Evolutionary conservation across 1,284 basidiomycete species (phyloP).

Genomic region (Moesziomyces antarcticus): DNA sequence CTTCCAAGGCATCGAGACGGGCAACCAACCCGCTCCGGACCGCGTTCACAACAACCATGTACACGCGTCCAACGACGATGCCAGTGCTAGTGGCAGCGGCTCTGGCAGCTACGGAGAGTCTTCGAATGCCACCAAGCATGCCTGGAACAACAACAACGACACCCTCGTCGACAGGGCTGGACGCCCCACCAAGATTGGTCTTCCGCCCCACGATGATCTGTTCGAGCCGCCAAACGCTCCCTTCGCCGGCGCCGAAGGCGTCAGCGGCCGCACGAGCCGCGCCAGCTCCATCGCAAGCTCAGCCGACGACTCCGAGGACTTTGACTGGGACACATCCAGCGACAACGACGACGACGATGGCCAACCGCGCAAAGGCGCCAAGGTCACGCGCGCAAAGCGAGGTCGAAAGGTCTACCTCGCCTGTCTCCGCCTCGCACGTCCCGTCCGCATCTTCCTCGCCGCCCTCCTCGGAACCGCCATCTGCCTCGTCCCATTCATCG

Average conservation of each 20-base stretch:
- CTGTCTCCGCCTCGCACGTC: constrained; percentile 58
- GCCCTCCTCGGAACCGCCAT: constrained; percentile 60
- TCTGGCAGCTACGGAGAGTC: constrained; percentile 28
- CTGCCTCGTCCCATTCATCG: constrained; percentile 60
- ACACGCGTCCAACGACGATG: constrained; percentile 7
- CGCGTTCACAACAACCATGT: constrained; percentile 2
- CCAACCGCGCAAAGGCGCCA: constrained; percentile 25
- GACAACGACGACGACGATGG: constrained; percentile 47
- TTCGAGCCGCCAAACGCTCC: constrained; percentile 44
- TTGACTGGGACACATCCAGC: constrained; percentile 62
- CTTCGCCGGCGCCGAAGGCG: constrained; percentile 27
- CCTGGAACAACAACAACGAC: constrained; percentile 31
- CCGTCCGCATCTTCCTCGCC: constrained; percentile 57
- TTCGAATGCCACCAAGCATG: constrained; percentile 29
- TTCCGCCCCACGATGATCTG: constrained; percentile 16
- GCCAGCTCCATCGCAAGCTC: constrained; percentile 48
- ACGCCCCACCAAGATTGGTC: constrained; percentile 28
- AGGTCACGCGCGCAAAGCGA: constrained; percentile 48
- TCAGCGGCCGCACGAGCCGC: constrained; percentile 25
- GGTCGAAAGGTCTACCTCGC: constrained; percentile 57
- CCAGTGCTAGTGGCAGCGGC: constrained; percentile 33
- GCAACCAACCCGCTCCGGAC: constrained; percentile 30
- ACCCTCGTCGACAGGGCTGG: constrained; percentile 39
- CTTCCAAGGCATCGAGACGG: constrained; percentile 44
- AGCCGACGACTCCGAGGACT: constrained; percentile 62